Evolutionary conservation across 805 yeast species (phyloP).

Genomic region (Lipomyces spencermartinsiae): DNA sequence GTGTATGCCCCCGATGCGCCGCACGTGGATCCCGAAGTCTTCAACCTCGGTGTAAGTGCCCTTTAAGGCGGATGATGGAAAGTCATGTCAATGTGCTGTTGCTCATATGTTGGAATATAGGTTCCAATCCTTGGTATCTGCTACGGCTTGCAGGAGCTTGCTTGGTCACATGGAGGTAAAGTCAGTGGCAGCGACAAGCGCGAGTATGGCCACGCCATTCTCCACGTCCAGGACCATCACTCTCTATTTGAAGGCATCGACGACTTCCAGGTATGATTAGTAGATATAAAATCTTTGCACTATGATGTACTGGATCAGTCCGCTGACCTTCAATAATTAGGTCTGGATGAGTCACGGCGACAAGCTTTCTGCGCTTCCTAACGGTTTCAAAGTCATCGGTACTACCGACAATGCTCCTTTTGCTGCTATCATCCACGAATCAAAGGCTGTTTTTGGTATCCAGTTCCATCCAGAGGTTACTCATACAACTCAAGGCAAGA

Average conservation of each 20-base stretch:
- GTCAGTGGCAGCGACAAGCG: slow-evolving; percentile 97
- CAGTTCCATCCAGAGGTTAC: slow-evolving; percentile 99
- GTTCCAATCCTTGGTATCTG: slow-evolving; percentile 96
- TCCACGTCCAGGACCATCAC: slow-evolving; percentile 63
- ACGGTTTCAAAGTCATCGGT: slow-evolving; percentile 87
- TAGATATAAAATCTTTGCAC: background rate
- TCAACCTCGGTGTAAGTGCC: slow-evolving; percentile 68
- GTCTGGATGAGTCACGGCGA: slow-evolving; percentile 99
- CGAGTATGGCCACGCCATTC: slow-evolving; percentile 96
- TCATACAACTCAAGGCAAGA: slow-evolving; percentile 91
- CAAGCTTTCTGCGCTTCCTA: slow-evolving; percentile 88
- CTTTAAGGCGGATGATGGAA: background rate
- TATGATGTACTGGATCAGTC: background rate
- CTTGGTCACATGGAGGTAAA: slow-evolving; percentile 91
- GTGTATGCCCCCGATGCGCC: slow-evolving; percentile 96
- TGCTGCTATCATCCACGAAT: slow-evolving; percentile 85
- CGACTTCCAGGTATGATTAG: slow-evolving; percentile 64
- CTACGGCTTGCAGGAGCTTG: slow-evolving; percentile 99
- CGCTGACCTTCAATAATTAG: slow-evolving; percentile 5
- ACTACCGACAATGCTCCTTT: slow-evolving; percentile 92
- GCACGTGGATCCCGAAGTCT: slow-evolving; percentile 93
- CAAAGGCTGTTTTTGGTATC: slow-evolving; percentile 83
- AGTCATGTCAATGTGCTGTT: background rate
- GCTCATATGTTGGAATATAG: slow-evolving; percentile 9
- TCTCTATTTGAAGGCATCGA: slow-evolving; percentile 86